Base-by-base conservation (phyloP, 805 yeast genomes). In the Cyberlindnera mrakii region DNA sequence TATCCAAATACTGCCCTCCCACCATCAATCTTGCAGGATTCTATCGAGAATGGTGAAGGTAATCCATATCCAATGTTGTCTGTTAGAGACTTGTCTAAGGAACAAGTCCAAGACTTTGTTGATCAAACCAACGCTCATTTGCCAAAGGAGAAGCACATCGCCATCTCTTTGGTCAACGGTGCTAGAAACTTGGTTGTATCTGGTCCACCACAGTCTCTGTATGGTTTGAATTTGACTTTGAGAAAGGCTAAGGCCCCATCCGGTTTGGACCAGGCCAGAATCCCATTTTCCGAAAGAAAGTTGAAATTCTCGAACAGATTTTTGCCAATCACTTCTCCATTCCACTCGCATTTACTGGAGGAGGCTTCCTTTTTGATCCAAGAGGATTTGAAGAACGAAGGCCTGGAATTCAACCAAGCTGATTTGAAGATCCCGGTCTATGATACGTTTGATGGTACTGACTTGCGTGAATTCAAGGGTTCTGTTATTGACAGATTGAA, bases 161-260 rank as follows among this genome's bases (percentile, higher is more conserved):
- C 82, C 47, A 82, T 93, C 51, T 89, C 98, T 35, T 78, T 93
- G 63, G 75, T 90, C 55, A 93, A 93, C 63, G 99, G 99, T 65
- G 96, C 96, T 38, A 80, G 96, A 71, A 87, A 89, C 67, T 75
- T 89, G 70, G 99, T 93, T 44, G 89, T 91, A 38, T 79, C 95
- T 18, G 99, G 99, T 65, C 99, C 98, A 39, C 98, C 99, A 44
- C 96, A 90, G 75, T 89, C 98, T 3, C 73, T 93, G 49, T 93
- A 91, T 58, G 99, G 99, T 74, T 77, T 93, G 58, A 90, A 90
- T 68, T 75, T 93, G 60, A 77, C 91, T 48, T 75, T 93, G 65
- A 82, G 99, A 74, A 86, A 87, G 70, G 88, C 88, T 46, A 93
- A 93, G 71, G 97, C 97, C 40, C 85, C 95, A 37, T 72, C 93